A percentile compares a stretch with the other conserved stretches of the same genome.
Evolutionary conservation across 371 early-diverging fungal species (phyloP).

Genomic region (Syncephalastrum monosporum): DNA sequence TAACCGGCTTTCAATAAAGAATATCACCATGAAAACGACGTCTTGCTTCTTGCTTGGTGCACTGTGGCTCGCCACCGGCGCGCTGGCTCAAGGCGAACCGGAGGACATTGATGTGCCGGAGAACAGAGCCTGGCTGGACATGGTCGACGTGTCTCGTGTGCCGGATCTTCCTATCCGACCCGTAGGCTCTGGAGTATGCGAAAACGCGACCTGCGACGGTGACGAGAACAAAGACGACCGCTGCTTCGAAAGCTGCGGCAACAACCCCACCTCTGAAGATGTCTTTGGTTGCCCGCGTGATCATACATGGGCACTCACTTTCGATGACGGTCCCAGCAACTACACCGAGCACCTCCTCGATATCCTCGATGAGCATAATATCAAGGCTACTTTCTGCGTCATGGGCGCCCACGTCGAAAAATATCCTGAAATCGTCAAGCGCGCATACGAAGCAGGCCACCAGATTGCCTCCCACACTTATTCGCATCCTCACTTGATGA

Average conservation of each 20-base stretch:
- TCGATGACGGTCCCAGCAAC: slow-evolving; percentile 67
- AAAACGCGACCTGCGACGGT: slow-evolving; percentile 32
- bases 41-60: no score
- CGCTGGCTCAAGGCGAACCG: slow-evolving; percentile 42
- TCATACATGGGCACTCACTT: slow-evolving; percentile 47
- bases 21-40: no score
- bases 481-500: slow-evolving; percentile 47
- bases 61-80: slow-evolving; percentile 12
- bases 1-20: background rate
- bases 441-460: slow-evolving; percentile 53
- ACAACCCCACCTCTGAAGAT: slow-evolving; percentile 25
- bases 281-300: slow-evolving; percentile 34
- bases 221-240: slow-evolving; percentile 25
- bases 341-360: slow-evolving; percentile 55
- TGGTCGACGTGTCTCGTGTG: slow-evolving; percentile 45
- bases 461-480: slow-evolving; percentile 58
- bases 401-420: slow-evolving; percentile 52
- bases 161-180: slow-evolving; percentile 29
- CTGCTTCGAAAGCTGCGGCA: slow-evolving; percentile 44
- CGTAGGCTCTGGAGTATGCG: slow-evolving; percentile 36
- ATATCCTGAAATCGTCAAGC: slow-evolving; percentile 31
- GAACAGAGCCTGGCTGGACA: slow-evolving; percentile 52
- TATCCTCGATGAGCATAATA: slow-evolving; percentile 36
- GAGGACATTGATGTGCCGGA: slow-evolving; percentile 61
- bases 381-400: slow-evolving; percentile 72